Base-by-base conservation (phyloP, 140 eudicot genomes). In the Flaveria floridana region DNA sequence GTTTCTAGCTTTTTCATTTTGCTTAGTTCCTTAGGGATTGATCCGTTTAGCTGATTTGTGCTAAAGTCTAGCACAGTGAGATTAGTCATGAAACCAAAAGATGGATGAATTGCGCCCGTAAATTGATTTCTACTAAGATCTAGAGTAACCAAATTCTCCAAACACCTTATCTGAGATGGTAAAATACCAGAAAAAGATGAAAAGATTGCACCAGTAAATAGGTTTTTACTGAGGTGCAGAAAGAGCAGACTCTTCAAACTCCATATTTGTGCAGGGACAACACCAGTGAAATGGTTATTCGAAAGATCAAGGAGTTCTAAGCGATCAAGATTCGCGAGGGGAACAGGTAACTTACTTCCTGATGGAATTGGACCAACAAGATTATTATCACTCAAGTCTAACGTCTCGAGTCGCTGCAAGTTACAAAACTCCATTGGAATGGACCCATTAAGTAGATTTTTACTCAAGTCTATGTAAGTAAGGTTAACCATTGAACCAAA, bases 91-190 rank as follows among this genome's bases (percentile, higher is more conserved):
- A 55, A 70, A 46, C 64, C 70, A 30, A 77, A 51, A 16, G 41
- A 12, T 2, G 30, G 65, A 44, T 4, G 76, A 14, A 78, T 70
- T 19, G 57, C 18, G 41, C 82, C 82, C 1, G 42, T 34, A 21
- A 78, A 70, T 47, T 14, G 3, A 26, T 79, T 79, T 18, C 59
- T 42, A 55, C 70, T 20, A 66, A 73, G 39, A 77, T 79, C 15
- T 28, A 79, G 15, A 5, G 37, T 42, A 16, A 42, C 19, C 46
- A 79, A 72, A 18, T 53, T 25, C n/a, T 72, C 5, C 18, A 63
- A 2, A 11, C 14, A 51, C 55, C 56, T 7, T 16, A 65, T 2
- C 10, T 12, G 62, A 59, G 74, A 79, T 50, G 50, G 61, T 20
- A 37, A 48, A 18, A 37, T 71, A 20, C 10, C 10, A 15, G 67